Percentiles rank a stretch among this genome's conserved stretches.
phyloP scores from a whole-genome alignment of 495 filamentous ascomycete genomes.

The Aspergillus sclerotioniger region DNA sequence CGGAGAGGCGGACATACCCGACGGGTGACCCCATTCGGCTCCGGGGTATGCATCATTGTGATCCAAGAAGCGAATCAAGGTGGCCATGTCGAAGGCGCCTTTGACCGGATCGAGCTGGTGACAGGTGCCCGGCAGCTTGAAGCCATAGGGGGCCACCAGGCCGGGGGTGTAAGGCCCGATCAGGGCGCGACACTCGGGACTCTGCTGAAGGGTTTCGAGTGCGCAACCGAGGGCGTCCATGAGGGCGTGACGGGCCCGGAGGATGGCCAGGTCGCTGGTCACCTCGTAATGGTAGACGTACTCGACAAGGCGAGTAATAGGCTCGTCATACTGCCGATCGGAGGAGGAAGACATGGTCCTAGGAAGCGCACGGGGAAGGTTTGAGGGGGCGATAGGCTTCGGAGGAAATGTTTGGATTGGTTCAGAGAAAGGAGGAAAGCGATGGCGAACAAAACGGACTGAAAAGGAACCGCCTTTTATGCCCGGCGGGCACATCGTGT shows the following conservation, averaged over 20 bases:
- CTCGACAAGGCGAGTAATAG: slow-evolving; percentile 18
- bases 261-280: slow-evolving; percentile 7
- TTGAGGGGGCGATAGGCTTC: background rate
- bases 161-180: slow-evolving; percentile 27
- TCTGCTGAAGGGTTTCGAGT: slow-evolving; percentile 25
- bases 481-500: background rate
- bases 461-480: background rate
- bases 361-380: background rate
- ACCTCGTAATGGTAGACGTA: slow-evolving; percentile 25
- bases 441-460: background rate
- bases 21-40: slow-evolving; percentile 41
- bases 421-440: background rate
- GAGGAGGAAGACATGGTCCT: background rate
- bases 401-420: background rate
- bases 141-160: slow-evolving; percentile 26
- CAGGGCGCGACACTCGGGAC: slow-evolving; percentile 20
- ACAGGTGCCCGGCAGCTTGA: slow-evolving; percentile 36
- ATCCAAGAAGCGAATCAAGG: slow-evolving; percentile 37
- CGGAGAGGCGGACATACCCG: background rate
- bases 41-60: slow-evolving; percentile 40
- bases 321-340: slow-evolving; percentile 17
- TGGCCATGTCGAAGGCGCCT: slow-evolving; percentile 38
- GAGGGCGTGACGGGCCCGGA: slow-evolving; percentile 22
- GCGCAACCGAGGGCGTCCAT: slow-evolving; percentile 34
- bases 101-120: slow-evolving; percentile 33